Conservation (phyloP, 345 rosid genomes). For the Clausena lansium region DNA sequence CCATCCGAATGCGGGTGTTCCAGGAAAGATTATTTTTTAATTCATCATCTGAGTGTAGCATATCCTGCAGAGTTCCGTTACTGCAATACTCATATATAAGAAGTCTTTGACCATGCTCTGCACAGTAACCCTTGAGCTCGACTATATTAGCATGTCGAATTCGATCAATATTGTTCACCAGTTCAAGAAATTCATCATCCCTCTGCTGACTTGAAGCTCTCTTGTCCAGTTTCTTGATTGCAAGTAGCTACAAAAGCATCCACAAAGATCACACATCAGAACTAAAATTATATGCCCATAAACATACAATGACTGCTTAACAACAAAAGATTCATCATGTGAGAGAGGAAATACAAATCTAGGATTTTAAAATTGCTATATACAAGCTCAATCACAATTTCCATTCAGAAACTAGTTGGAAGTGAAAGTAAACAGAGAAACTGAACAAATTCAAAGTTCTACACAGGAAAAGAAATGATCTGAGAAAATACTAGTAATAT, state of each 20-base stretch:
- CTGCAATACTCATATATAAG: constrained; percentile 85
- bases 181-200: constrained; percentile 74
- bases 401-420: background rate
- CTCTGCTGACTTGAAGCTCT: constrained; percentile 61
- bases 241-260: constrained; percentile 57
- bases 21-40: constrained; percentile 63
- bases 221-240: constrained; percentile 90
- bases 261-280: constrained; percentile 19
- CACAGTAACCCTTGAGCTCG: constrained; percentile 90
- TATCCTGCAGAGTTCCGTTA: constrained; percentile 79
- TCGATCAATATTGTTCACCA: constrained; percentile 73
- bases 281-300: background rate
- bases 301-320: background rate
- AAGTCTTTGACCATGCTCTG: constrained; percentile 93
- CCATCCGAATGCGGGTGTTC: constrained; percentile 78
- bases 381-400: constrained; percentile 1
- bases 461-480: background rate
- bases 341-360: background rate
- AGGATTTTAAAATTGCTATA: background rate
- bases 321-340: background rate
- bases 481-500: background rate
- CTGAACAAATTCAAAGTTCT: background rate
- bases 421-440: background rate
- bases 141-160: constrained; percentile 86
- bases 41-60: constrained; percentile 81